Evolutionary conservation across 78 protist species (phyloP).

Genomic region (Trichosphaerium sp.): DNA sequence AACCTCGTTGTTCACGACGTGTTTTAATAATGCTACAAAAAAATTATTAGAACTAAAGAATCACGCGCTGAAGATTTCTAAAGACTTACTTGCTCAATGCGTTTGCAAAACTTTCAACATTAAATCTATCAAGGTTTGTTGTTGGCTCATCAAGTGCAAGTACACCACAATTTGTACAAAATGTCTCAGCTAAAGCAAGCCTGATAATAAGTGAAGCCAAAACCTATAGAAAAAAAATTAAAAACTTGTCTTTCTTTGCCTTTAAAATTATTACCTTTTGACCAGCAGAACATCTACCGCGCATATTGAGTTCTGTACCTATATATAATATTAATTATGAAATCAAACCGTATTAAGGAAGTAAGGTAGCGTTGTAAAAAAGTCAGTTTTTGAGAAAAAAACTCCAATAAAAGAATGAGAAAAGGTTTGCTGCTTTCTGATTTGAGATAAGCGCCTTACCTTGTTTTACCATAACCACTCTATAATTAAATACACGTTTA

Average conservation of each 20-base stretch:
- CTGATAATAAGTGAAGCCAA: constrained; percentile 95
- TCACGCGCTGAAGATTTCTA: background rate
- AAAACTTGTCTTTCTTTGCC: no score
- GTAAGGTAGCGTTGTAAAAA: no score
- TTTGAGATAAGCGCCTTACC: no score
- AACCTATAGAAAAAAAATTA: no score
- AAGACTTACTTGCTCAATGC: constrained; percentile 29
- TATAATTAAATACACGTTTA: constrained; percentile 70
- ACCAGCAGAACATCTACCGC: constrained; percentile 98
- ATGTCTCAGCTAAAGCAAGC: constrained; percentile 95
- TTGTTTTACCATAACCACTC: constrained; percentile 85
- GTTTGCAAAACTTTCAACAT: constrained; percentile 74
- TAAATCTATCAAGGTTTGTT: constrained; percentile 90
- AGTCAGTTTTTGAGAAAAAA: no score
- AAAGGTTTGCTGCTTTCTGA: no score
- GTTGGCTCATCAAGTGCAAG: constrained; percentile 99
- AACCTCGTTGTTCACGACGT: constrained; percentile 58
- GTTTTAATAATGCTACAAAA: constrained; percentile 31
- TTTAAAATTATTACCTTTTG: no score
- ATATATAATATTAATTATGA: no score
- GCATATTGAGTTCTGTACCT: constrained; percentile 87
- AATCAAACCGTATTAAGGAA: no score
- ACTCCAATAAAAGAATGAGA: no score
- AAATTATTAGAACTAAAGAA: background rate
- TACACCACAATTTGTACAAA: constrained; percentile 94